Conservation (phyloP, 495 filamentous ascomycete genomes). For the Lepraria neglecta region DNA sequence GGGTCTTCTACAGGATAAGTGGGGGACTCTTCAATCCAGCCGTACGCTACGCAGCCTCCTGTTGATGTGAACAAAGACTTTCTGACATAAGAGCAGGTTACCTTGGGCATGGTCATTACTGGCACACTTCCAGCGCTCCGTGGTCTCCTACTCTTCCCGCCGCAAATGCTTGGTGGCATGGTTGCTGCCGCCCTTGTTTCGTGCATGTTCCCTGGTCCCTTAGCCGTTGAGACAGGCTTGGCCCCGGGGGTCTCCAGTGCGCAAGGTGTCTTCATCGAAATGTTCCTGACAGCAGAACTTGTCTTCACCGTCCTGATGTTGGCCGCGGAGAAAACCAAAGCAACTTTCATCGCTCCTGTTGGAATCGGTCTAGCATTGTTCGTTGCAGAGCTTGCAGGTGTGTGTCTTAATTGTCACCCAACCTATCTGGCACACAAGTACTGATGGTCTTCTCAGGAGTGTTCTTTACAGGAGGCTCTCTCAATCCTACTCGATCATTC, state of each 20-base stretch:
- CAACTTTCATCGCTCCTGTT: conserved; percentile 49
- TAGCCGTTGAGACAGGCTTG: conserved; percentile 31
- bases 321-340: conserved; percentile 32
- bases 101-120: conserved; percentile 44
- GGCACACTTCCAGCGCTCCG: conserved; percentile 33
- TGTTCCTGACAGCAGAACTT: conserved; percentile 37
- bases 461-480: conserved; percentile 63
- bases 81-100: conserved; percentile 23
- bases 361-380: conserved; percentile 71
- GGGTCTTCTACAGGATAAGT: conserved; percentile 76
- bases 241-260: conserved; percentile 29
- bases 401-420: not conserved
- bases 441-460: conserved; percentile 41
- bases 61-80: not conserved
- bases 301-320: conserved; percentile 42
- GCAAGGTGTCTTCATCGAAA: conserved; percentile 36
- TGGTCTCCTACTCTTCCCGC: conserved; percentile 33
- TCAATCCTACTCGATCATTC: conserved; percentile 68
- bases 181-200: conserved; percentile 35
- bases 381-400: conserved; percentile 60
- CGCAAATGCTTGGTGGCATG: conserved; percentile 37
- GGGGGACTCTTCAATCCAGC: conserved; percentile 81
- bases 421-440: not conserved
- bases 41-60: conserved; percentile 30
- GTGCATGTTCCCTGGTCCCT: conserved; percentile 33